These are phyloP conservation scores for Dinochytrium kinnereticum DNA, from an alignment of 371 early-diverging fungal species.

Conservation along the genomic window DNA sequence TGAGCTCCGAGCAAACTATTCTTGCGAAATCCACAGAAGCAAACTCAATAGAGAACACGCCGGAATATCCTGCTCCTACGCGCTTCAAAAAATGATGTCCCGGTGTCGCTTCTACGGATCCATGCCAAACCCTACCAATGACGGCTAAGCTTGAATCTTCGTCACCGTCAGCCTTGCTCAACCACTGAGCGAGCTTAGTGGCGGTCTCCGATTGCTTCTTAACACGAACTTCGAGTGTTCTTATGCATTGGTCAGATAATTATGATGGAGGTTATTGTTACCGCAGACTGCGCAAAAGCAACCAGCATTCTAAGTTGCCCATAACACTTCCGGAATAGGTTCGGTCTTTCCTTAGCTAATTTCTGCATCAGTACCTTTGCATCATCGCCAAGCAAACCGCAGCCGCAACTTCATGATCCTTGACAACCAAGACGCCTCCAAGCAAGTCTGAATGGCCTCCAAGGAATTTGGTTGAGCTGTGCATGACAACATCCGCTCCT, in stretches of 20 bases:
- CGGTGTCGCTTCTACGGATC: slow-evolving; percentile 26
- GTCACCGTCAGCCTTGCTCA: slow-evolving; percentile 21
- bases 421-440: slow-evolving; percentile 53
- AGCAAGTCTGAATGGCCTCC: slow-evolving; percentile 61
- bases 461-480: slow-evolving; percentile 54
- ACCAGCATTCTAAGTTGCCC: slow-evolving; percentile 59
- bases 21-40: slow-evolving; percentile 33
- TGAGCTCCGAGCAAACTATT: slow-evolving; percentile 28
- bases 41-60: slow-evolving; percentile 42
- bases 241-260: not conserved
- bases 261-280: slow-evolving; percentile 4
- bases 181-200: slow-evolving; percentile 44
- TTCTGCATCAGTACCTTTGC: too few species aligned
- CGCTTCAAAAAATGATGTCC: slow-evolving; percentile 34
- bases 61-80: slow-evolving; percentile 32
- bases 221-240: slow-evolving; percentile 55
- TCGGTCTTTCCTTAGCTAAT: slow-evolving; percentile 44
- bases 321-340: slow-evolving; percentile 50
- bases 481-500: slow-evolving; percentile 60
- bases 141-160: slow-evolving; percentile 25
- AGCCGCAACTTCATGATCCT: slow-evolving; percentile 30
- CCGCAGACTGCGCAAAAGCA: slow-evolving; percentile 52
- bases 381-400: slow-evolving; percentile 17
- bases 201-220: slow-evolving; percentile 51
- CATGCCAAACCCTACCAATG: slow-evolving; percentile 45